phyloP scores from a whole-genome alignment of 1,284 basidiomycete genomes.

The Heliocybe sulcata region DNA sequence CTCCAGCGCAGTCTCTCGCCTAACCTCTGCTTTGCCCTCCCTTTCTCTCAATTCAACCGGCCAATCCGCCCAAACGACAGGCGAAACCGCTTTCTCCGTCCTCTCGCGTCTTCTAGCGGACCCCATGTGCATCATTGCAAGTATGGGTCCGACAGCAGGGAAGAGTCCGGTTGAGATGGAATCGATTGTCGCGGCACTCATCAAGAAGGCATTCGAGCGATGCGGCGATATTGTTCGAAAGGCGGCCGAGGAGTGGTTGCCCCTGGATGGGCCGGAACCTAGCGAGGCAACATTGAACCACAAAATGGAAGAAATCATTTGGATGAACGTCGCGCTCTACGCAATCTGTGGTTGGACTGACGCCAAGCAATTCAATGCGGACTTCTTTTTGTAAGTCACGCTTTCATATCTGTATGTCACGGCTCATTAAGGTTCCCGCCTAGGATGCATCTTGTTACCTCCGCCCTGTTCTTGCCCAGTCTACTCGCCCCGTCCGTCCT shows the following conservation, averaged over 20 bases:
- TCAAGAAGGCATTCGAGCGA: background rate
- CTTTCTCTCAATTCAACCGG: background rate
- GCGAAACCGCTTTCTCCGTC: background rate
- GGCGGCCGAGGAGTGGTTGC: conserved; percentile 37
- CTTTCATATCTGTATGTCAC: background rate
- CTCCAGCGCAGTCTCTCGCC: background rate
- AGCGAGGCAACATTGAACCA: conserved; percentile 24
- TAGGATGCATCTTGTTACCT: conserved; percentile 41
- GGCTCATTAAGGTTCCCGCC: background rate
- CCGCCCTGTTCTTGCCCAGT: conserved; percentile 32
- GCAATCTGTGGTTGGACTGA: conserved; percentile 29
- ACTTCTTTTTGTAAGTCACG: conserved; percentile 14
- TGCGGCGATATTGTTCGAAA: background rate
- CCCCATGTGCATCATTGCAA: background rate
- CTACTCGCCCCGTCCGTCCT: conserved; percentile 22
- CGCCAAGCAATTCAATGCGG: conserved; percentile 9
- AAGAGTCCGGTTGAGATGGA: background rate
- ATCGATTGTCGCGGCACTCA: background rate
- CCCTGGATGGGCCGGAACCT: conserved; percentile 26
- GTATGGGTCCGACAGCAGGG: background rate
- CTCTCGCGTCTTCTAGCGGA: background rate
- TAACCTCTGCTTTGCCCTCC: background rate
- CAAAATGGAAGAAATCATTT: conserved; percentile 38
- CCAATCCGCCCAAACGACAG: background rate
- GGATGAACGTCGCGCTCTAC: conserved; percentile 32